Evolutionary conservation across 78 protist genomes (phyloP).

Genomic region (Dictyostelium firmibasis): DNA sequence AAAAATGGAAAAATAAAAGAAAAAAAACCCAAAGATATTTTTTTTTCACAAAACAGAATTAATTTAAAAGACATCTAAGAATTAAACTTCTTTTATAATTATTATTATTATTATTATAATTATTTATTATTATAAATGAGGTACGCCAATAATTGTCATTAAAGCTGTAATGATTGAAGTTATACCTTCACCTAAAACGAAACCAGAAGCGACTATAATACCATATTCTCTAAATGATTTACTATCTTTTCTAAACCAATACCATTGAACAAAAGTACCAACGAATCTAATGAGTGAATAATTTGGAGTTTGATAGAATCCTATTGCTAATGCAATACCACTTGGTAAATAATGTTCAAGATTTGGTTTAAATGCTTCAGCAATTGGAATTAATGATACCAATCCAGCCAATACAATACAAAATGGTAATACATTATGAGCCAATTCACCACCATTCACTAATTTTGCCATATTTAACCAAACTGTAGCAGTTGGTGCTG

Average conservation of each 20-base stretch:
- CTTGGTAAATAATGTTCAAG: slow-evolving; percentile 67
- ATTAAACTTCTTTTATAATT: too few relatives aligned
- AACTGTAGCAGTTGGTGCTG: slow-evolving; percentile 58
- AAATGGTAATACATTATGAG: slow-evolving; percentile 70
- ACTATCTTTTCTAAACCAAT: slow-evolving; percentile 20
- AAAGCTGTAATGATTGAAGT: slow-evolving; percentile 81
- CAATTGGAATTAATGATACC: slow-evolving; percentile 74
- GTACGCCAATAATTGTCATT: neutral
- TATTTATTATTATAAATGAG: neutral
- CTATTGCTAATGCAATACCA: slow-evolving; percentile 87
- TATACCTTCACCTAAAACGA: slow-evolving; percentile 91
- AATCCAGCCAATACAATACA: slow-evolving; percentile 56
- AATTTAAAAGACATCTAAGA: too few relatives aligned
- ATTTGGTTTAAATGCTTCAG: slow-evolving; percentile 26
- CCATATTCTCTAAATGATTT: slow-evolving; percentile 34
- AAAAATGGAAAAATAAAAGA: too few relatives aligned
- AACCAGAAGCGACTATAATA: slow-evolving; percentile 87
- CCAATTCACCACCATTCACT: slow-evolving; percentile 65
- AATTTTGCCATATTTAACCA: slow-evolving; percentile 80
- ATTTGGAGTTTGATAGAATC: slow-evolving; percentile 85
- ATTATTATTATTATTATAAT: neutral
- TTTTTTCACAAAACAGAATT: too few relatives aligned
- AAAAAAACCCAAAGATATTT: too few relatives aligned
- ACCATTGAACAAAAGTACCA: slow-evolving; percentile 74
- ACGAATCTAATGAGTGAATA: slow-evolving; percentile 78